These are phyloP conservation scores for Leccinum arenicola DNA, from an alignment of 768 basidiomycete genomes.

Conservation along the genomic window DNA sequence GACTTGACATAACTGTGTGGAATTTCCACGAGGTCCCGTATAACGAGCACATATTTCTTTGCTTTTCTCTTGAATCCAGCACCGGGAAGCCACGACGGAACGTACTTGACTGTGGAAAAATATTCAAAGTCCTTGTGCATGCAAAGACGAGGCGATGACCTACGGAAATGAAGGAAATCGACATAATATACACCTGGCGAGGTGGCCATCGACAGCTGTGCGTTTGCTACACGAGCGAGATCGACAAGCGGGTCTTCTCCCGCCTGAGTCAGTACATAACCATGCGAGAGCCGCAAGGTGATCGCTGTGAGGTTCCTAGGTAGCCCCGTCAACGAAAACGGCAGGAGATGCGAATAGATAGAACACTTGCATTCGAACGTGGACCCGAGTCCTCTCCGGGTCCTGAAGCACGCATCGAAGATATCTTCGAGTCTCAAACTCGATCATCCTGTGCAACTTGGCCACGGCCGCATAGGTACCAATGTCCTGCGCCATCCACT, in stretches of 20 bases:
- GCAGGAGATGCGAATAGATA: accelerated
- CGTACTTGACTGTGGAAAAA: constrained; percentile 19
- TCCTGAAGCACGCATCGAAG: constrained; percentile 9
- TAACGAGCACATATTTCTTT: constrained; percentile 5
- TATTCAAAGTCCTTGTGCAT: no score
- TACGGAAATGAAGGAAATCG: constrained; percentile 20
- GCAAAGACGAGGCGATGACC: not conserved
- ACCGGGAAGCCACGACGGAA: constrained; percentile 24
- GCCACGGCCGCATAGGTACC: constrained; percentile 5
- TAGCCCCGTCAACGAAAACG: not conserved
- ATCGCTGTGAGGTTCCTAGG: constrained; percentile 20
- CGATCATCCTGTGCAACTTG: constrained; percentile 17
- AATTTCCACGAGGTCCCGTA: constrained; percentile 3
- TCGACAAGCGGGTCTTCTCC: constrained; percentile 37
- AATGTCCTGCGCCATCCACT: constrained; percentile 18
- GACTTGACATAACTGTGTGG: constrained; percentile 12
- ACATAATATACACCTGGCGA: constrained; percentile 8
- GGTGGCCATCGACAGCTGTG: constrained; percentile 15
- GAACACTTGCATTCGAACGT: not conserved
- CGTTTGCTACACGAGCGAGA: constrained; percentile 26
- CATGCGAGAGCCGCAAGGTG: constrained; percentile 38
- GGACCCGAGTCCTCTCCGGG: not conserved
- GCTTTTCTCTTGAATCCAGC: constrained; percentile 18
- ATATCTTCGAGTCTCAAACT: constrained; percentile 14
- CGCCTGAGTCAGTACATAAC: constrained; percentile 36